Conservation (phyloP, 305 asterid species). For the Fraxinus paxiana region DNA sequence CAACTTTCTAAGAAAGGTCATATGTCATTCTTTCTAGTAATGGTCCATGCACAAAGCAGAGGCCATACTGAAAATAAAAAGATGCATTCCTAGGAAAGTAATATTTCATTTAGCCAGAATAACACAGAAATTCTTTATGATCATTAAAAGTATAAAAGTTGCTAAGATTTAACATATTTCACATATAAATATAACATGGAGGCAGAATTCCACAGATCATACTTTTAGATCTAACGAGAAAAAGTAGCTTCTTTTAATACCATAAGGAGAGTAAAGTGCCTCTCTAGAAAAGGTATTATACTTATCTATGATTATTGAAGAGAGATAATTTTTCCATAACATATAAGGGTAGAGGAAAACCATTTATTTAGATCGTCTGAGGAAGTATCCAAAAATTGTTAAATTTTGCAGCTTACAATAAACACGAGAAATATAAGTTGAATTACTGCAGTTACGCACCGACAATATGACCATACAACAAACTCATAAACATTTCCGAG, state of each 20-base stretch:
- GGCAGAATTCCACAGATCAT: constrained; percentile 7
- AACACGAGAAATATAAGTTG: background rate
- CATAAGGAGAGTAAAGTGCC: constrained; percentile 14
- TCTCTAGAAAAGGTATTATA: background rate
- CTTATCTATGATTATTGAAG: background rate
- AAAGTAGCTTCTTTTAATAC: constrained; percentile 18
- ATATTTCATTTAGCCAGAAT: background rate
- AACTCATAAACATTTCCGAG: constrained; percentile 8
- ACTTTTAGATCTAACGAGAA: constrained; percentile 19
- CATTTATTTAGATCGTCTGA: constrained; percentile 5
- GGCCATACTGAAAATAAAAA: background rate
- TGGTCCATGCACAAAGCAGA: background rate
- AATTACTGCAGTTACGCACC: constrained; percentile 5
- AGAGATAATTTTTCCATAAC: background rate
- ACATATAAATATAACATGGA: constrained; percentile 1
- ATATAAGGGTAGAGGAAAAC: background rate
- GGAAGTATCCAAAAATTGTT: background rate
- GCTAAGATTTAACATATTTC: background rate
- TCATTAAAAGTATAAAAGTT: background rate
- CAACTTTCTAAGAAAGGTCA: background rate
- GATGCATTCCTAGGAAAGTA: background rate
- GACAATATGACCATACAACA: background rate
- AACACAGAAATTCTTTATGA: background rate
- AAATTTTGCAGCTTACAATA: constrained; percentile 13
- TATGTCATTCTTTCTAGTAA: background rate